Conservation (phyloP, 169 alveolate genomes). For the Plasmodium cynomolgi region DNA sequence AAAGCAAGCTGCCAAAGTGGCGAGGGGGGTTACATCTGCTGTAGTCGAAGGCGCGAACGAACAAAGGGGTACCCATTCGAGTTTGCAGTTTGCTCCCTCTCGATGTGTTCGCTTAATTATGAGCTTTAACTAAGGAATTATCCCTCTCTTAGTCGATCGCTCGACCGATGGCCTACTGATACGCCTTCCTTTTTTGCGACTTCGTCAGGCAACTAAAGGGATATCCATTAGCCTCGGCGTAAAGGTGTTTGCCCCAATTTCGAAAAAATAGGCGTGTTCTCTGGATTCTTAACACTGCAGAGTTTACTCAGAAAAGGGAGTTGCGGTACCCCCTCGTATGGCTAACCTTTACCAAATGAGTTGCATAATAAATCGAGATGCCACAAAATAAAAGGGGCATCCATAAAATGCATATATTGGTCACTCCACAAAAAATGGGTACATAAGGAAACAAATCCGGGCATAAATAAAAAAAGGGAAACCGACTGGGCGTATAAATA, state of each 20-base stretch:
- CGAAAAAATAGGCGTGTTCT: background rate
- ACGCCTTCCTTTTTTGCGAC: too few species aligned
- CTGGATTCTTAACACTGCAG: background rate
- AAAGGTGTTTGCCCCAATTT: background rate
- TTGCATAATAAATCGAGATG: background rate
- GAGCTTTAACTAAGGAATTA: background rate
- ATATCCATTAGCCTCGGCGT: background rate
- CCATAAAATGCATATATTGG: background rate
- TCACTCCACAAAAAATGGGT: background rate
- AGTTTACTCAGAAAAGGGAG: background rate
- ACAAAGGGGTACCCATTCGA: background rate
- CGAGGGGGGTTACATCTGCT: background rate
- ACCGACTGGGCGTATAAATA: background rate
- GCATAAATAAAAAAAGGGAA: background rate
- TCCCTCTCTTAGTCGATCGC: background rate
- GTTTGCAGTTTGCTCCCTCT: background rate
- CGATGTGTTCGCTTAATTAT: background rate
- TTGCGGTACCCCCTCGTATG: background rate
- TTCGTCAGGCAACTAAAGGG: background rate
- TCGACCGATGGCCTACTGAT: background rate
- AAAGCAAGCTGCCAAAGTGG: background rate
- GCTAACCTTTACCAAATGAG: background rate
- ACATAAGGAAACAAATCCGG: background rate
- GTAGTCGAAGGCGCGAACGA: background rate
- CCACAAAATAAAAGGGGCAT: background rate